Evolutionary conservation across 768 basidiomycete genomes (phyloP).

Genomic region (Kwoniella sp.): DNA sequence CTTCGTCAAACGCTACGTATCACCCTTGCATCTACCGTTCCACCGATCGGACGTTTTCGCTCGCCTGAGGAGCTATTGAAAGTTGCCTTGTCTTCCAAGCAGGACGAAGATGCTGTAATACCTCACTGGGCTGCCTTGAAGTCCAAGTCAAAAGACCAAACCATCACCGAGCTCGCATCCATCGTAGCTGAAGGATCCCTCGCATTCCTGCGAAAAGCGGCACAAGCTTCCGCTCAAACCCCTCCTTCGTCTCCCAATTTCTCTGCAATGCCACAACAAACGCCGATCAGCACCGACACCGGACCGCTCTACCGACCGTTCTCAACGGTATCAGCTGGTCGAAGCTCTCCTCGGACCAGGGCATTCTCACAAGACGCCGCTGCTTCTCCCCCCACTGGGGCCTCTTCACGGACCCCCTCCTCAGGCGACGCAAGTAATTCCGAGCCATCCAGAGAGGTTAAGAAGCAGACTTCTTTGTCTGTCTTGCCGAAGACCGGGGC

Average conservation of each 20-base stretch:
- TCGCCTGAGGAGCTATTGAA: slow-evolving; percentile 8
- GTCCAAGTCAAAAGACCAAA: background rate
- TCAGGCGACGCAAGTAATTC: background rate
- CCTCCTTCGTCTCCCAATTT: background rate
- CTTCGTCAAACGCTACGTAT: slow-evolving; percentile 32
- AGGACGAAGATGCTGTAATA: background rate
- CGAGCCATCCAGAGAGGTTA: background rate
- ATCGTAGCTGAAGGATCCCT: slow-evolving; percentile 11
- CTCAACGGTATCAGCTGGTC: slow-evolving; percentile 2
- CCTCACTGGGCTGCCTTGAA: slow-evolving; percentile 4
- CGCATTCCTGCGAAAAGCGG: background rate
- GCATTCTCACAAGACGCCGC: background rate
- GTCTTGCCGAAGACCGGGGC: background rate
- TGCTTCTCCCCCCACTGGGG: background rate
- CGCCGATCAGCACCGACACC: background rate
- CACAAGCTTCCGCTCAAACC: background rate
- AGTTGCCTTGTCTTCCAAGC: background rate
- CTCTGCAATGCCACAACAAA: background rate
- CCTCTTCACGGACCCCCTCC: background rate
- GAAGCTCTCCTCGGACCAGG: slow-evolving; percentile 4
- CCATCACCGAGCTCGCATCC: background rate
- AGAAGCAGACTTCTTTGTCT: slow-evolving; percentile 8
- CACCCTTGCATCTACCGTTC: background rate
- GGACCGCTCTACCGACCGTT: slow-evolving; percentile 17
- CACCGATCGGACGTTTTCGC: background rate